Evolutionary conservation across 2,329 filamentous ascomycete species (phyloP).

Genomic region (Exophiala xenobiotica): DNA sequence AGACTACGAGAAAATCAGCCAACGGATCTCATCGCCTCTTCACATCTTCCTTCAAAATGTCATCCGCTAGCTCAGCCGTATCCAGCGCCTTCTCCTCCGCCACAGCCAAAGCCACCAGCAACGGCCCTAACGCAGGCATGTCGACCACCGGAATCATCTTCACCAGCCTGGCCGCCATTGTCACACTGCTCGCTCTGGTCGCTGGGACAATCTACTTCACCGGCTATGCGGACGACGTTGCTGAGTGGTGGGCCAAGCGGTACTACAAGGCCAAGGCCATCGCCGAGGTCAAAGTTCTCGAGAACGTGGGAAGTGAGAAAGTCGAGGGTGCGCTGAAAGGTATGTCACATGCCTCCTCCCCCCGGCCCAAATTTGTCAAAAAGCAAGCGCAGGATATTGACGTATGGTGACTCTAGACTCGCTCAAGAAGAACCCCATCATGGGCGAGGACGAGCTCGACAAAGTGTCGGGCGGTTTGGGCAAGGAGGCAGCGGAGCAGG

Average conservation of each 20-base stretch:
- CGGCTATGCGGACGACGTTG: constrained; percentile 21
- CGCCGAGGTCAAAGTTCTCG: constrained; percentile 21
- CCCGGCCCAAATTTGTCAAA: neutral
- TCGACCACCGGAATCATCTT: constrained; percentile 1
- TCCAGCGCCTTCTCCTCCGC: too few relatives aligned
- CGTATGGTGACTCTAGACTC: constrained; percentile 16
- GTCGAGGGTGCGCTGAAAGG: constrained; percentile 18
- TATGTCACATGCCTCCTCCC: constrained; percentile 8
- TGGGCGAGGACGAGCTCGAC: constrained; percentile 21
- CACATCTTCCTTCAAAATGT: too few relatives aligned
- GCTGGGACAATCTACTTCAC: constrained; percentile 17
- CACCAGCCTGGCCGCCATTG: constrained; percentile 6
- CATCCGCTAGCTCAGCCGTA: too few relatives aligned
- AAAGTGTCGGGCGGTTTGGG: constrained; percentile 19
- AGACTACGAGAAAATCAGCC: too few relatives aligned
- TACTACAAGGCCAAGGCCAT: constrained; percentile 25
- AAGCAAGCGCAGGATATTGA: too few relatives aligned
- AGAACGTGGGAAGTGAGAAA: constrained; percentile 17
- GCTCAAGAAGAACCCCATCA: constrained; percentile 24
- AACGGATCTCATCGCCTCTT: too few relatives aligned
- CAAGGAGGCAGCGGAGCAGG: constrained; percentile 16
- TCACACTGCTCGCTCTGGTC: constrained; percentile 16
- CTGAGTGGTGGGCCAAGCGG: constrained; percentile 18
- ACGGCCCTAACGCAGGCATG: too few relatives aligned
- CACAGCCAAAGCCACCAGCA: too few relatives aligned